phyloP scores from a whole-genome alignment of 129 eudicot species.

The Helianthus tuberosus region DNA sequence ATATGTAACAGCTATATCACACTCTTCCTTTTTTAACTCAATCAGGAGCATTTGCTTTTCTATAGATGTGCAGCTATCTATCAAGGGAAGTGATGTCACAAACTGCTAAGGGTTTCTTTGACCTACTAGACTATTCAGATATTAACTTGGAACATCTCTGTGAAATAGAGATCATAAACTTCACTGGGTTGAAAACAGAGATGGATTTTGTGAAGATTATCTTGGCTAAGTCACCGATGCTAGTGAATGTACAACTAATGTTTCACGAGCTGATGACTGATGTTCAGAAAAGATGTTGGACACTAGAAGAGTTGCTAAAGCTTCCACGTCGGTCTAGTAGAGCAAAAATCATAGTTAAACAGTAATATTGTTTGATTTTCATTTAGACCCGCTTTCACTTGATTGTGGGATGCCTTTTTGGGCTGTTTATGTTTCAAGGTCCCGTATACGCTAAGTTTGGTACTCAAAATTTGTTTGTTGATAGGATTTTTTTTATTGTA shows the following conservation, averaged over 20 bases:
- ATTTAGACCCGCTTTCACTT: not conserved
- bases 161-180: constrained; percentile 6
- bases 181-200: not conserved
- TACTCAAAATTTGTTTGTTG: not conserved
- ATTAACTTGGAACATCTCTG: constrained; percentile 16
- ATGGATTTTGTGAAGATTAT: constrained; percentile 30
- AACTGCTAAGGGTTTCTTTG: not conserved
- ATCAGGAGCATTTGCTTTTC: not conserved
- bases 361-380: not conserved
- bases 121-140: not conserved
- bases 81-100: not conserved
- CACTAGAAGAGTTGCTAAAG: constrained; percentile 8
- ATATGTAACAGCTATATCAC: not conserved
- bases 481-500: too few species aligned
- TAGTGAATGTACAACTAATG: constrained; percentile 14
- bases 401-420: not conserved
- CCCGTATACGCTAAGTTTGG: not conserved
- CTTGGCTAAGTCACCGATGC: constrained; percentile 15
- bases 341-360: not conserved
- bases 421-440: not conserved
- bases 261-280: not conserved
- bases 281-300: not conserved
- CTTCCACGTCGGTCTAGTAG: not conserved
- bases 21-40: not conserved
- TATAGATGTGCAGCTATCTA: not conserved